Base-by-base conservation (phyloP, 192 early-diverging fungal species). In the Coemansia sp. region DNA sequence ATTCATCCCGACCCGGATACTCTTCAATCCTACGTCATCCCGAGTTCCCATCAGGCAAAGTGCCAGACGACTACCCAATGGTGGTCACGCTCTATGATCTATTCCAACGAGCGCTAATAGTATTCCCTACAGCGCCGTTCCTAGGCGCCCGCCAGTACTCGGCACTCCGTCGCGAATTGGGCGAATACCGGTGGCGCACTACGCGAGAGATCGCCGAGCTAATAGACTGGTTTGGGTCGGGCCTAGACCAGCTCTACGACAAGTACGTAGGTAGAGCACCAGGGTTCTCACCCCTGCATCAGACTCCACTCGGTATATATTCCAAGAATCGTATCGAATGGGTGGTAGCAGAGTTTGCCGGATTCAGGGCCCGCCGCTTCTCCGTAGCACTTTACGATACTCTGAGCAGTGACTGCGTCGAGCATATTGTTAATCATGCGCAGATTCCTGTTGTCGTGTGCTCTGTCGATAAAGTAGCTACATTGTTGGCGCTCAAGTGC, bases 351-450 rank as follows among this genome's bases (percentile, higher is more conserved):
- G 89, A 93, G 68, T 80, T 87, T 44, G 91, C 84, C 8, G 84
- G 85, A 13, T 85, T 86, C 64, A 73, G 86, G 16, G 87, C 90
- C 43, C 78, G 83, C 17, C 64, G 88, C 19, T 85, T 80, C 68
- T 81, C 84, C 3, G 93, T 95, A 10, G 89, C 93, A 1, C 78
- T 98, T 28, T 94, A 95, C 73, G 95, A 96, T 69, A 93, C 93
- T n/a, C 80, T 96, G 4, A 94, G 92, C 61, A 84, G 88, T 5
- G 90, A 93, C 26, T 84, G 90, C 2, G 78, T 95, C 40, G 87
- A 90, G 77, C 93, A 89, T 61, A 91, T 96, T 19, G 67, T 95
- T 39, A 94, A 91, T 70, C 91, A 94, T 52, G 84, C 91, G 7
- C 92, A 93, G 46, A 75, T 90, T 44, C 70, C 84, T 7, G 75